Base-by-base conservation (phyloP, 495 filamentous ascomycete genomes). In the Podospora australis region DNA sequence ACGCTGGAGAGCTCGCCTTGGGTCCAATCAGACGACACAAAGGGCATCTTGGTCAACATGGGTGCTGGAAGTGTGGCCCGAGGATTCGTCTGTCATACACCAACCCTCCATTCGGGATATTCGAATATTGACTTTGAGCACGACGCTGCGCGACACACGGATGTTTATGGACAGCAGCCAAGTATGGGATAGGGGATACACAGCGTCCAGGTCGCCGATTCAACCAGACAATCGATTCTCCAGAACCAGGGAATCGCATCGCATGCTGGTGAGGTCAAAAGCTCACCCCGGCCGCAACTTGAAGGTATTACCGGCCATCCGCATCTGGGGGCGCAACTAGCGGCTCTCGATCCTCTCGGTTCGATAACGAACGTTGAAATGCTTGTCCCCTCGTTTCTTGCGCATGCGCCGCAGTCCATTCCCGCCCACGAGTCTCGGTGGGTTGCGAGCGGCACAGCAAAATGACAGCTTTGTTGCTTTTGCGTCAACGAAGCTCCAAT, bases 401-500 rank as follows among this genome's bases (percentile, higher is more conserved):
- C 48, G 40, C 29, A 20, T 11, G 22, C 32, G 48, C 48, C 48
- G 48, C 40, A 45, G 39, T 44, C 48, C 48, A 44, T 5, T 46
- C 48, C 48, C 48, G 39, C 21, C 20, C 20, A 29, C 26, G 24
- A n/a, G 38, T 20, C 4, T 40, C 46, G 32, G 24, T 39, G 24
- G 48, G 52, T 58, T 42, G 55, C 42, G 48, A 55, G 59, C 42
- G 56, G 56, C 50, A 57, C 48, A 35, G 20, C 36, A 44, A 50
- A 57, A 54, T 59, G 56, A 56, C 49, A 51, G 34, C 44, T 39
- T 22, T 23, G 25, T 44, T 49, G 39, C 39, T 49, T 20, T 19
- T 34, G 26, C 34, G 24, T 34, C n/a, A 25, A 24, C 22, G 23
- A 17, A 45, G 8, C 25, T 17, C 16, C 1, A 21, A 21, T 20